phyloP scores from a whole-genome alignment of 108 stramenopile species.

The Nitzschia sp. region DNA sequence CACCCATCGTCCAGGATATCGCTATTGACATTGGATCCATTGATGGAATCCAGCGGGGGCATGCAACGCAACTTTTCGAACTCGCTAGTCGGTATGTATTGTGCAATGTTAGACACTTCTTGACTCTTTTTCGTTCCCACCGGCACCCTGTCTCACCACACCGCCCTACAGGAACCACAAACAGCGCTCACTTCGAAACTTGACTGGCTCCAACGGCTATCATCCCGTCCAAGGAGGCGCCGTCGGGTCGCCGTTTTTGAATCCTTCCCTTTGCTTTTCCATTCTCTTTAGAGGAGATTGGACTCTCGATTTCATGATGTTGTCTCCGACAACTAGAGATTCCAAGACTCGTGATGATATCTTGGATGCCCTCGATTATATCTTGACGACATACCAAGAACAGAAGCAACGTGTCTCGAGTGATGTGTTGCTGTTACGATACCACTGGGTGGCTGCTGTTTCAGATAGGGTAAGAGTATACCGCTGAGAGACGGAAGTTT shows the following conservation, averaged over 20 bases:
- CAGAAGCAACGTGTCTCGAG: slow-evolving; percentile 67
- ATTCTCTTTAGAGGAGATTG: slow-evolving; percentile 78
- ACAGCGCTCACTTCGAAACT: slow-evolving; percentile 8
- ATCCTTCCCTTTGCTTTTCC: slow-evolving; percentile 65
- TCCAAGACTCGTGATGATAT: slow-evolving; percentile 56
- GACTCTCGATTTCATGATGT: slow-evolving; percentile 77
- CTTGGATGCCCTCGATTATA: slow-evolving; percentile 56
- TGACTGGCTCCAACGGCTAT: not conserved
- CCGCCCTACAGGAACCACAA: slow-evolving; percentile 6
- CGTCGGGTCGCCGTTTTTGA: slow-evolving; percentile 23
- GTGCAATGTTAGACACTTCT: not conserved
- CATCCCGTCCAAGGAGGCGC: not conserved
- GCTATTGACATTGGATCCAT: slow-evolving; percentile 78
- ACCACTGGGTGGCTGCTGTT: slow-evolving; percentile 66
- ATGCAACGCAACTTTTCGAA: slow-evolving; percentile 26
- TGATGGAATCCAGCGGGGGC: slow-evolving; percentile 78
- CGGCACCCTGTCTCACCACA: too few species aligned
- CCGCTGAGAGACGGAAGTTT: not conserved
- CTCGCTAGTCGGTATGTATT: slow-evolving; percentile 16
- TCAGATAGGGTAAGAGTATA: slow-evolving; percentile 43
- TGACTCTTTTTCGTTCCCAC: not conserved
- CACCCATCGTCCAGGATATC: slow-evolving; percentile 18
- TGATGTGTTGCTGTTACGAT: slow-evolving; percentile 78
- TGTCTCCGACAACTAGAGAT: slow-evolving; percentile 3
- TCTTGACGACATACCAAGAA: slow-evolving; percentile 56